Evolutionary conservation across 768 basidiomycete species (phyloP).

Genomic region (Dacryopinax spathularia): DNA sequence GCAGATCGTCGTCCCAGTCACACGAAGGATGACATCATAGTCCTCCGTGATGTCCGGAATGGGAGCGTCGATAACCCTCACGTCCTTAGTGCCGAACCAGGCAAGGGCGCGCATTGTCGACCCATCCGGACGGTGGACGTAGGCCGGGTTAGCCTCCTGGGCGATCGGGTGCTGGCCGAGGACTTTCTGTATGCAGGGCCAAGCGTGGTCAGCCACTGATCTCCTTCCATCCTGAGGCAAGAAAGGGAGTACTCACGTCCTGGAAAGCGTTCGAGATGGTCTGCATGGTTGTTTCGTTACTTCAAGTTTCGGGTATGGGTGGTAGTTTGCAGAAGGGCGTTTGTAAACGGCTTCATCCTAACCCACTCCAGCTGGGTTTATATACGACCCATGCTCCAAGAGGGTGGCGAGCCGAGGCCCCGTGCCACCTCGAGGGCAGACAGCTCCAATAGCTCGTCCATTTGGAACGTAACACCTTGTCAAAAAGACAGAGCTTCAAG

Average conservation of each 20-base stretch:
- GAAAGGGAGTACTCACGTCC: not conserved
- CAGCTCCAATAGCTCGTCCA: not conserved
- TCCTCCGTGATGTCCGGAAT: constrained; percentile 51
- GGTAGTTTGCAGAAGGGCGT: not conserved
- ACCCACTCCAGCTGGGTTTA: not conserved
- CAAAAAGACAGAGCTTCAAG: too few relatives aligned
- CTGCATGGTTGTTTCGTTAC: not conserved
- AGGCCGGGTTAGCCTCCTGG: constrained; percentile 20
- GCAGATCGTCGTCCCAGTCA: constrained; percentile 64
- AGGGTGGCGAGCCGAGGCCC: not conserved
- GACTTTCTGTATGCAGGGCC: not conserved
- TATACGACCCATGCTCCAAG: not conserved
- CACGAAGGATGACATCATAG: constrained; percentile 60
- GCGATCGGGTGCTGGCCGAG: constrained; percentile 9
- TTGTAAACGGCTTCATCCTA: not conserved
- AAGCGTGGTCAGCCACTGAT: not conserved
- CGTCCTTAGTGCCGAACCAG: constrained; percentile 44
- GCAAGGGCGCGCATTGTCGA: constrained; percentile 53
- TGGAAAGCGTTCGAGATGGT: not conserved
- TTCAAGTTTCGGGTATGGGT: not conserved
- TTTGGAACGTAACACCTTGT: too few relatives aligned
- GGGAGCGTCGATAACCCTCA: constrained; percentile 33
- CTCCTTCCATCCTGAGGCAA: not conserved
- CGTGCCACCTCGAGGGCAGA: not conserved
- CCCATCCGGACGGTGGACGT: constrained; percentile 37